Conservation (phyloP, 495 filamentous ascomycete species). For the Neurospora tetrasperma region DNA sequence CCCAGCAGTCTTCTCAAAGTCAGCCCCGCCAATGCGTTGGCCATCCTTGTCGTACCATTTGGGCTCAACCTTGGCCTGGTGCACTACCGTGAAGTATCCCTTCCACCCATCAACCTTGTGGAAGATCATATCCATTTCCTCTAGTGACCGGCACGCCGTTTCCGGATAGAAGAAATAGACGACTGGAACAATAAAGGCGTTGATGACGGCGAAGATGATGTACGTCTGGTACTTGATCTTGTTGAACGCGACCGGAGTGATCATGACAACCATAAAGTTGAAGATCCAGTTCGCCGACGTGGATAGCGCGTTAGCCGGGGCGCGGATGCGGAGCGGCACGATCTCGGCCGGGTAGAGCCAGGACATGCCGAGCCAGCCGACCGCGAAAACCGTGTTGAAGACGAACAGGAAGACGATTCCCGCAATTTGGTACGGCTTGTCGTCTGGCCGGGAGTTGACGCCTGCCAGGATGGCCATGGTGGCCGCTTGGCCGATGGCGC, state of each 20-base stretch:
- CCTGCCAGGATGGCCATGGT: conserved; percentile 61
- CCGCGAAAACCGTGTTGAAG: conserved; percentile 38
- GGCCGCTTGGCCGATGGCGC: conserved; percentile 55
- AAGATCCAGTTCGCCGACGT: conserved; percentile 56
- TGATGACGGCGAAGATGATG: conserved; percentile 71
- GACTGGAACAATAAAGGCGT: conserved; percentile 58
- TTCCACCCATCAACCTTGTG: conserved; percentile 42
- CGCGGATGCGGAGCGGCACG: conserved; percentile 60
- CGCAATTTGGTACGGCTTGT: conserved; percentile 25
- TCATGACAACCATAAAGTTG: conserved; percentile 59
- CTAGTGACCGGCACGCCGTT: conserved; percentile 60
- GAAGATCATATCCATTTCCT: conserved; percentile 72
- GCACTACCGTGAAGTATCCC: conserved; percentile 49
- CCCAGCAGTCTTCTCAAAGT: neutral
- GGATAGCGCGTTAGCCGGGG: conserved; percentile 61
- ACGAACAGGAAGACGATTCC: conserved; percentile 47
- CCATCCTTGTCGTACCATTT: conserved; percentile 43
- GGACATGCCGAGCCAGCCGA: conserved; percentile 47
- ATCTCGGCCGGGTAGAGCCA: conserved; percentile 62
- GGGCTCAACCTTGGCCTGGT: conserved; percentile 48
- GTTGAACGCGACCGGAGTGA: conserved; percentile 59
- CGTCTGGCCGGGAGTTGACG: conserved; percentile 23
- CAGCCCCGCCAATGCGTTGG: neutral
- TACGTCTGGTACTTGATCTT: conserved; percentile 62
- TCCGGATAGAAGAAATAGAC: conserved; percentile 72